Conservation (phyloP, 1,284 basidiomycete genomes). For the Porodaedalea pini region DNA sequence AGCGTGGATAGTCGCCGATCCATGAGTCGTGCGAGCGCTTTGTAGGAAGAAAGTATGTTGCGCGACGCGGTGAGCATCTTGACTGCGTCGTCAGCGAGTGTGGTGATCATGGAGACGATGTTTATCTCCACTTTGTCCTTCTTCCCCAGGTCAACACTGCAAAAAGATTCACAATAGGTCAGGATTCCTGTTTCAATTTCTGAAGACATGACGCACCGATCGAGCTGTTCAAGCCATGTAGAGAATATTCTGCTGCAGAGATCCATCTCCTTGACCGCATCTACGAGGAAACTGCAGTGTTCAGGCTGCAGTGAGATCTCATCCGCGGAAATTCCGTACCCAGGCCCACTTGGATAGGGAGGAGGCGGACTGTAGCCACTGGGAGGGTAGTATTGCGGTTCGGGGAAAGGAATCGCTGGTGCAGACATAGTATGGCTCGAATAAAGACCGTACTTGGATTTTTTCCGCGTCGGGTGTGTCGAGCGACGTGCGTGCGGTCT, state of each 20-base stretch:
- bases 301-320: constrained; percentile 6
- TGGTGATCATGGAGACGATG: constrained; percentile 1
- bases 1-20: constrained; percentile 2
- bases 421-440: neutral
- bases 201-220: too few species aligned
- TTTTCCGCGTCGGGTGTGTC: neutral
- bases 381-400: constrained; percentile 4
- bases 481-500: neutral
- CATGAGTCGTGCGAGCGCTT: constrained; percentile 10
- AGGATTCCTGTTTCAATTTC: too few species aligned
- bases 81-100: constrained; percentile 1
- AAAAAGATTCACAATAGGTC: too few species aligned
- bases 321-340: constrained; percentile 5
- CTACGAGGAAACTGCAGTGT: constrained; percentile 4
- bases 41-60: constrained; percentile 5
- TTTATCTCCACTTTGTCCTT: constrained; percentile 7
- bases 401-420: neutral
- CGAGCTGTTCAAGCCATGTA: constrained; percentile 10
- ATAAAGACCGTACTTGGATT: neutral
- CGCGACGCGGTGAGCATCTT: neutral
- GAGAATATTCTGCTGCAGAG: constrained; percentile 9
- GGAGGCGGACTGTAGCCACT: neutral
- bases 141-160: constrained; percentile 7
- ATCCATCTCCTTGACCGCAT: constrained; percentile 11
- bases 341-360: neutral